These are phyloP conservation scores for Peronospora destructor DNA, from an alignment of 352 stramenopile genomes.

Conservation along the genomic window DNA sequence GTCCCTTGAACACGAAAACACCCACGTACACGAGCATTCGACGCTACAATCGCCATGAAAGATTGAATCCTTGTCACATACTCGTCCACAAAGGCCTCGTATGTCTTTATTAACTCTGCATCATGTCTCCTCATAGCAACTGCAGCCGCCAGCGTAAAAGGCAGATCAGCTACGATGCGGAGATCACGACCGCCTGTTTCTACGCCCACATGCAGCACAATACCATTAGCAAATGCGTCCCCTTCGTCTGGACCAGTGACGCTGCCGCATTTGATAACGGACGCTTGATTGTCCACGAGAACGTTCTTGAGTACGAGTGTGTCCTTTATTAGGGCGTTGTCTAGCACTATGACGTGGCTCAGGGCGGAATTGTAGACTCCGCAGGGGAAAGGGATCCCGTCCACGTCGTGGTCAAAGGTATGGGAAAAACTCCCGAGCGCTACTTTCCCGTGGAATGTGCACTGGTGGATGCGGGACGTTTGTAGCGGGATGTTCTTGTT, in stretches of 20 bases:
- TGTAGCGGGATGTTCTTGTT: conserved; percentile 15
- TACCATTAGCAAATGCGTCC: conserved; percentile 46
- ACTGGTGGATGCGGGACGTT: conserved; percentile 48
- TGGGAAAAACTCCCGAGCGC: conserved; percentile 49
- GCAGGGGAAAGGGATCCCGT: conserved; percentile 45
- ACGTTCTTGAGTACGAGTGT: conserved; percentile 45
- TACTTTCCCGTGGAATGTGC: conserved; percentile 59
- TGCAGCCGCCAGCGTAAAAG: conserved; percentile 46
- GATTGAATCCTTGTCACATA: conserved; percentile 42
- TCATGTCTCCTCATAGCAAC: conserved; percentile 44
- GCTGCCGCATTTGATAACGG: conserved; percentile 59
- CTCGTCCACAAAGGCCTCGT: conserved; percentile 44
- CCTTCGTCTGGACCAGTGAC: conserved; percentile 29
- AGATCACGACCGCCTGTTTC: conserved; percentile 75
- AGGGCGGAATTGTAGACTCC: conserved; percentile 69
- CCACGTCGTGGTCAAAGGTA: conserved; percentile 31
- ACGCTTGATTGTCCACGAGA: conserved; percentile 41
- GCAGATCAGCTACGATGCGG: conserved; percentile 60
- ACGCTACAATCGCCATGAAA: conserved; percentile 46
- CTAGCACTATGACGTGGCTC: conserved; percentile 50
- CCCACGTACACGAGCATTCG: conserved; percentile 43
- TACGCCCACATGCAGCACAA: conserved; percentile 66
- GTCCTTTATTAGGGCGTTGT: conserved; percentile 72
- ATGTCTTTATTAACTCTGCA: conserved; percentile 30
- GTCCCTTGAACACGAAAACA: conserved; percentile 54